These are phyloP conservation scores for Stagonosporopsis tanaceti DNA, from an alignment of 2,329 filamentous ascomycete genomes.

Conservation along the genomic window DNA sequence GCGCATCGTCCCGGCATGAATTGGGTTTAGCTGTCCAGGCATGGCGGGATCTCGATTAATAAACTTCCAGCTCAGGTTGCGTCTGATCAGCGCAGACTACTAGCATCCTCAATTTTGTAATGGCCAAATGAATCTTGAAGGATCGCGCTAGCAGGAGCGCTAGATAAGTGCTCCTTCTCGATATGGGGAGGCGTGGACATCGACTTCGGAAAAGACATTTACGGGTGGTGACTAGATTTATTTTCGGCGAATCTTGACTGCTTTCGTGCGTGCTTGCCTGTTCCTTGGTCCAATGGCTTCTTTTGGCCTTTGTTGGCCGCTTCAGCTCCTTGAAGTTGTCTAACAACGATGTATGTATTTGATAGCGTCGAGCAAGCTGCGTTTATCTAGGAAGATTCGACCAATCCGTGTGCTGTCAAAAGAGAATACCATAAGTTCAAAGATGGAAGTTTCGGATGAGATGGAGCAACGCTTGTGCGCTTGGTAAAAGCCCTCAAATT, in stretches of 20 bases:
- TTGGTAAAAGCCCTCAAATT: neutral
- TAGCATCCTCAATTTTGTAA: too few relatives aligned
- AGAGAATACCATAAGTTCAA: neutral
- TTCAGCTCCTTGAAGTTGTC: too few relatives aligned
- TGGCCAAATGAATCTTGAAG: too few relatives aligned
- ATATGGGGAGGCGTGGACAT: neutral
- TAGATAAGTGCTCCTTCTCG: neutral
- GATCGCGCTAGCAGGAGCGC: neutral
- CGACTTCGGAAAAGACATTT: too few relatives aligned
- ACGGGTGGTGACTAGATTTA: too few relatives aligned
- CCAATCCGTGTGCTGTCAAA: neutral
- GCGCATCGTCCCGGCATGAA: neutral
- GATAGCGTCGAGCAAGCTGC: too few relatives aligned
- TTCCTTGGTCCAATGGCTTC: too few relatives aligned
- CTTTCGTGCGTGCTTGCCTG: too few relatives aligned
- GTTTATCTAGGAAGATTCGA: too few relatives aligned
- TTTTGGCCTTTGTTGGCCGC: too few relatives aligned
- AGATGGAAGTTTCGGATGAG: neutral
- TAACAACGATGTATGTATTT: too few relatives aligned
- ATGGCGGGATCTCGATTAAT: neutral
- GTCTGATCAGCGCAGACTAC: neutral
- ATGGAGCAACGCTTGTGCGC: neutral
- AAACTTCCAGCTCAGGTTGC: neutral
- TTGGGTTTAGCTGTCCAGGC: conserved; percentile 1
- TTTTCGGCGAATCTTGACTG: too few relatives aligned